Evolutionary conservation across 176 grass and related monocot species (phyloP), one percentile per base, ranked within the genome.

Genomic region (Raddia guianensis): DNA sequence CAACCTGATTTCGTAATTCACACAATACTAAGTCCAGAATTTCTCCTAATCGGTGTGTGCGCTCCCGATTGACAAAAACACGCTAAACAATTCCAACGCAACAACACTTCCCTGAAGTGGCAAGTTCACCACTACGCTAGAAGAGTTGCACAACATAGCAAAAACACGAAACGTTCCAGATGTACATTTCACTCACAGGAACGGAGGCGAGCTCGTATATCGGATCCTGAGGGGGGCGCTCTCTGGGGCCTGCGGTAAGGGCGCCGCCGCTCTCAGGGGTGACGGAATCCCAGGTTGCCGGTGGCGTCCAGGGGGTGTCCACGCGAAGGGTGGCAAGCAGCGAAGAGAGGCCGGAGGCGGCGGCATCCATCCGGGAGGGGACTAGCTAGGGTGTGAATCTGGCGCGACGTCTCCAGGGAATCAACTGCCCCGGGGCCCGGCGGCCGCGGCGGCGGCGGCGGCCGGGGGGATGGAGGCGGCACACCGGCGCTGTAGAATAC

Each of bases 201-300:
- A 95, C 85, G 5, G 90, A 93, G 56, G 86, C 59, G 50, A 81
- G 73, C 53, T 94, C 86, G 67, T 94, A 90, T 72, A 89, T 87
- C 49, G 86, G 86, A 73, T 89, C 84, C 58, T 15, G 82, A 37
- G 21, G 64, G 37, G 21, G 57, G 10, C 18, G 27, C 40, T 40
- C 77, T 64, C 19, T 63, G 34, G 66, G n/a, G 45, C 70, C 83
- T 2, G 58, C 80, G 43, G 55, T 37, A 73, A 54, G 64, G 61
- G 49, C 66, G 1, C 53, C 58, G 11, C 92, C 84, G 10, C 83
- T 82, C 61, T 91, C 83, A 4, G 78, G 79, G 10, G 75, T 35
- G 57, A 98, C 49, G 51, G 83, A 83, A 62, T 98, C 92, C 95
- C 92, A 98, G 18, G 88, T 81, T 44, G 67, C 73, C 15, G 92